phyloP scores from a whole-genome alignment of 1,284 basidiomycete species.

The Uromyces viciae-fabae region DNA sequence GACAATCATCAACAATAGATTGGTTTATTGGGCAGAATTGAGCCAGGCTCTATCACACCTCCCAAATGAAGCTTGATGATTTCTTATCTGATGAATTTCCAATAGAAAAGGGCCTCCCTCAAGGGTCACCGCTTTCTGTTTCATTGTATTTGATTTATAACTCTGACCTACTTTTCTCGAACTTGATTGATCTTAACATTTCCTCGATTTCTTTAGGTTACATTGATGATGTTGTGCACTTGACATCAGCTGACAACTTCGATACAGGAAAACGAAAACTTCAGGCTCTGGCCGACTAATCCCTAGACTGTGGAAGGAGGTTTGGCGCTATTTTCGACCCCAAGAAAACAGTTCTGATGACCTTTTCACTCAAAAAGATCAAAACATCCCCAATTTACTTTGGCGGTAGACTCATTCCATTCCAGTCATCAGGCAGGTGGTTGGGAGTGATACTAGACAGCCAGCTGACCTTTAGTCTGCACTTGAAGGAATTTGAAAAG shows the following conservation, averaged over 20 bases:
- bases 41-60: no score
- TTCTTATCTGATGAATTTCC: no score
- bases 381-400: neutral
- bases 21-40: no score
- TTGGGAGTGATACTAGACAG: conserved; percentile 54
- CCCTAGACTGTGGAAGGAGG: neutral
- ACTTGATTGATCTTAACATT: no score
- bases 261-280: neutral
- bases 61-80: no score
- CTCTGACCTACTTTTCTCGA: no score
- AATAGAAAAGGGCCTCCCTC: no score
- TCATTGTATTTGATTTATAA: no score
- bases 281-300: neutral
- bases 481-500: conserved; percentile 49
- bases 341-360: conserved; percentile 10
- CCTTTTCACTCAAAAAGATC: neutral
- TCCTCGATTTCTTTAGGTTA: neutral
- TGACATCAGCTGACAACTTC: neutral
- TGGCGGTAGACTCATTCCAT: neutral
- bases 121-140: no score
- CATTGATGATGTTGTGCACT: conserved; percentile 13
- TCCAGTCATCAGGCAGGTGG: conserved; percentile 48
- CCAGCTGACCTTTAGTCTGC: conserved; percentile 51
- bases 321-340: conserved; percentile 5
- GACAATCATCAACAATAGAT: no score